A percentile compares a stretch with the other conserved stretches of the same genome.
These are phyloP conservation scores for Globisporangium polare DNA, from an alignment of 352 stramenopile genomes.

Conservation along the genomic window DNA sequence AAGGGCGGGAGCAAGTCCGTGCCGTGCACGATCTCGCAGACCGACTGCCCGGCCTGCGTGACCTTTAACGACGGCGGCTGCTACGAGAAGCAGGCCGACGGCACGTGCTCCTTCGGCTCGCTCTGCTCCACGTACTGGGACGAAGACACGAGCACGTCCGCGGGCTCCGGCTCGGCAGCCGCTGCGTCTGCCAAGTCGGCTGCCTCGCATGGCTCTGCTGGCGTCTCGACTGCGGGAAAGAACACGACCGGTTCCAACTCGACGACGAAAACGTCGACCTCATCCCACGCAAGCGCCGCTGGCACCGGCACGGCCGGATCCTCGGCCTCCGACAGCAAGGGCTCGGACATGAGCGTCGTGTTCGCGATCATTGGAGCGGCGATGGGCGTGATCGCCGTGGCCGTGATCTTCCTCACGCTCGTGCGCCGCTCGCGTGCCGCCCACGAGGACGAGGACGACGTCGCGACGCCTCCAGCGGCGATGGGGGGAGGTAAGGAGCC, in stretches of 20 bases:
- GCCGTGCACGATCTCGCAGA: constrained; percentile 22
- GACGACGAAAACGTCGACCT: background rate
- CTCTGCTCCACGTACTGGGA: constrained; percentile 26
- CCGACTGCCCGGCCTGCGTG: constrained; percentile 32
- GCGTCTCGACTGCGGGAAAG: background rate
- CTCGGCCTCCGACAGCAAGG: constrained; percentile 6
- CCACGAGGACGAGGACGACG: constrained; percentile 56
- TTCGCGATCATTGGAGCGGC: constrained; percentile 74
- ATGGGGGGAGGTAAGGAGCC: constrained; percentile 32
- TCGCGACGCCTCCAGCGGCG: constrained; percentile 27
- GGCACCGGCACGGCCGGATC: constrained; percentile 8
- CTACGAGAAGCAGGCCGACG: constrained; percentile 17
- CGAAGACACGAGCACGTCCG: constrained; percentile 10
- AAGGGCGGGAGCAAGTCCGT: constrained; percentile 10
- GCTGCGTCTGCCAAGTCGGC: background rate
- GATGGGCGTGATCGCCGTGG: constrained; percentile 76
- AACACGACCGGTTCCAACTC: constrained; percentile 10
- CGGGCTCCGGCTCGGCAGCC: constrained; percentile 16
- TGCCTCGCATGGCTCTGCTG: background rate
- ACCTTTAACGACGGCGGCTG: constrained; percentile 27
- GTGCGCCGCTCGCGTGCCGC: constrained; percentile 66
- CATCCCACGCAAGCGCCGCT: constrained; percentile 13
- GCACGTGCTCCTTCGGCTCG: constrained; percentile 23
- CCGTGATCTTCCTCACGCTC: constrained; percentile 72
- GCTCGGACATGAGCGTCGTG: constrained; percentile 67